Base-by-base conservation (phyloP, 192 early-diverging fungal genomes). In the Backusella macrospora region DNA sequence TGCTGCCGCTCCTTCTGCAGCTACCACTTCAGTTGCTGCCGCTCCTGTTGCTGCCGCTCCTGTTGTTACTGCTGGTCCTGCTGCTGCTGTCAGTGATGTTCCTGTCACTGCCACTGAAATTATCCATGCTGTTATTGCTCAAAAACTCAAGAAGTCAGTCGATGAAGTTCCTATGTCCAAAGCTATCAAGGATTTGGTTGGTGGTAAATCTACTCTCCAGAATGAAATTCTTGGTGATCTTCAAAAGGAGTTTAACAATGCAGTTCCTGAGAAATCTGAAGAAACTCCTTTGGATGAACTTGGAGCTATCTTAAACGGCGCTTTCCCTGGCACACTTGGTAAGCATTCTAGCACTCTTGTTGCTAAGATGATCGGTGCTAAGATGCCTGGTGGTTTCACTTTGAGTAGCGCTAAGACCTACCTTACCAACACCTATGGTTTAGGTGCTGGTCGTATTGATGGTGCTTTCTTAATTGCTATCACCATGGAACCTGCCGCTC, bases 161-260 rank as follows among this genome's bases (percentile, higher is more conserved):
- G 80, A 81, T 38, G 93, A 96, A 39, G 81, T 98, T 40, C 82
- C 90, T 15, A 81, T 89, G 38, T 72, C 80, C 76, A 96, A 94
- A 87, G 90, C 86, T 74, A 95, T 91, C 87, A 96, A 96, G 85
- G 95, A 98, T 66, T 88, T 98, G 59, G 95, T 97, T 47, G 95
- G 93, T 42, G 96, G 96, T 76, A 98, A 98, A 81, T 95, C 93
- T 14, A 98, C 96, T 29, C 86, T 98, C 39, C 96, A 98, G 78
- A 98, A 98, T 85, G 96, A 98, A 76, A 95, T 98, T 43, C 84
- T 97, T 69, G 96, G 96, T 80, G 96, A 98, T 78, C 80, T 98
- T 45, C 93, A 92, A 70, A 95, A 94, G 76, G 96, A 98, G 82
- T 96, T 96, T 83, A 89, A 88, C 62, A 88, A 86, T 66, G 87